Conservation (phyloP, 805 yeast genomes). For the Saccharomycopsis javanensis region DNA sequence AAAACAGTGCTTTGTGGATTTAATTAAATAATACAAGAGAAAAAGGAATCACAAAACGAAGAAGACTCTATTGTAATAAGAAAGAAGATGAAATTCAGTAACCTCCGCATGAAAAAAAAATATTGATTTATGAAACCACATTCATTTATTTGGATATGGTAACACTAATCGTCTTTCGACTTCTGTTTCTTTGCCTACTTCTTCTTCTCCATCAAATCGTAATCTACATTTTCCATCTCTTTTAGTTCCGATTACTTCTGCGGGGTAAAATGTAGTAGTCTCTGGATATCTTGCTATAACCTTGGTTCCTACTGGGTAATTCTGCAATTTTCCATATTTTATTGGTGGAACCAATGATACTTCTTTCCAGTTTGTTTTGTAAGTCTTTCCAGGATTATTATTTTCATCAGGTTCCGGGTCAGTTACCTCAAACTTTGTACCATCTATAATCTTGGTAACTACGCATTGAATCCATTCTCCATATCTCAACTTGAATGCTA, state of each 20-base stretch:
- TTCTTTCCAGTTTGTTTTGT: constrained; percentile 76
- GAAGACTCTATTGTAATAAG: too few relatives aligned
- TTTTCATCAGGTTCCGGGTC: constrained; percentile 97
- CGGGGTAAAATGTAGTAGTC: constrained; percentile 93
- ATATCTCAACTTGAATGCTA: constrained; percentile 74
- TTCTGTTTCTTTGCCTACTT: constrained; percentile 89
- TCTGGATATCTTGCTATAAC: constrained; percentile 95
- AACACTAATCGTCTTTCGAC: constrained; percentile 78
- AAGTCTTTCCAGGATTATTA: constrained; percentile 78
- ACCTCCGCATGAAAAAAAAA: too few relatives aligned
- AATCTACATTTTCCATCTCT: constrained; percentile 69
- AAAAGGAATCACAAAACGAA: too few relatives aligned
- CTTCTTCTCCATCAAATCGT: constrained; percentile 94
- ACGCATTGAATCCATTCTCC: constrained; percentile 96
- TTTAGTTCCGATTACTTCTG: constrained; percentile 72
- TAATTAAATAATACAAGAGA: too few relatives aligned
- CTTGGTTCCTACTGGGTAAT: constrained; percentile 65
- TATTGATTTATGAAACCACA: too few relatives aligned
- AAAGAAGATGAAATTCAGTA: too few relatives aligned
- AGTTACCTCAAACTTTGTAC: constrained; percentile 66
- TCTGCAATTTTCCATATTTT: constrained; percentile 33
- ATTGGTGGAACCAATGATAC: constrained; percentile 59
- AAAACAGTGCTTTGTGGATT: too few relatives aligned
- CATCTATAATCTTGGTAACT: constrained; percentile 56
- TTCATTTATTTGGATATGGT: constrained; percentile 43